Base-by-base conservation (phyloP, 2,329 filamentous ascomycete species). In the Rosellinia necatrix region DNA sequence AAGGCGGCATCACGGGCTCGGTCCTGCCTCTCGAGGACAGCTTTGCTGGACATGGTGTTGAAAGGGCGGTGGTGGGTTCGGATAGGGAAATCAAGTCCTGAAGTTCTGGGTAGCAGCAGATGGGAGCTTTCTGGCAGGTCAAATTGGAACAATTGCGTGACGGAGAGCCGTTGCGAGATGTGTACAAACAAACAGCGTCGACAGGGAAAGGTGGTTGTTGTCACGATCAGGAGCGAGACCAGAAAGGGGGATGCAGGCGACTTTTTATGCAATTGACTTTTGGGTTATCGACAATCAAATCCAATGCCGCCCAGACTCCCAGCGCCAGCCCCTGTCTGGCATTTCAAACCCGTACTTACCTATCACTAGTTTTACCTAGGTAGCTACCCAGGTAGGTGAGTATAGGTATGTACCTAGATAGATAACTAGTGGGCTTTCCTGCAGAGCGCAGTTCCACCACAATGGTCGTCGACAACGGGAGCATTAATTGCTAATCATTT, bases 1-100 rank as follows among this genome's bases (percentile, higher is more conserved):
- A 96, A 96, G 65, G 84, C 88, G 62, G 91, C 90, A 89, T 96
- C 92, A 67, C 92, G 91, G 70, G 77, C 72, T 74, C 92, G 88
- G 73, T 96, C 86, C 78, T 96, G 91, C 70, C 80, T 78, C 82
- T 96, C 91, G 72, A 96, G 88, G 58, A 69, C 65, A 53, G 70
- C 71, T 57, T 75, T 76, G 55, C 71, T 65, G 64, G 75, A 73
- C 77, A 80, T 79, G 70, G 73, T 76, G 72, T 63, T 53, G 48
- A 46, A 56, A 17, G 47, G 40, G 25, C 27, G 17, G 40, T 40
- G 41, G 38, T 40, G 41, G 38, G 38, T 7, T 34, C 12, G 15
- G 17, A 8, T 47, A 42, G 22, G 42, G n/a, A 27, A 5, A 17
- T 49, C n/a, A n/a, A n/a, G n/a, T n/a, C n/a, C n/a, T 25, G 10